Percentiles rank a stretch among this genome's conserved stretches.
Conservation (phyloP, 2,329 filamentous ascomycete species). For the Colletotrichum sp. region DNA sequence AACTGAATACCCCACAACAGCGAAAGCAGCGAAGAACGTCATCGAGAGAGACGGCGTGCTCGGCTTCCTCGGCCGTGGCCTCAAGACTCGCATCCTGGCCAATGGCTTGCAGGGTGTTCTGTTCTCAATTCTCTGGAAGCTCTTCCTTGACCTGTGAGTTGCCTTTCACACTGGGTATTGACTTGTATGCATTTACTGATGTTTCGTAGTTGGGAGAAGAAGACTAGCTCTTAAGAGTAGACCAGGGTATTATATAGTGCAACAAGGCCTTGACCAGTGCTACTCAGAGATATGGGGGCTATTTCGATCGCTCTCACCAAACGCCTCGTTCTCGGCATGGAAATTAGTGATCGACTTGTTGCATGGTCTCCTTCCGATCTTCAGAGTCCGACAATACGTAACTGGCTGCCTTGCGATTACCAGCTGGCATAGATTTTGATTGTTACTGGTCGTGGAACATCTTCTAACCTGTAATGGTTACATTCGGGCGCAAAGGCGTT, state of each 20-base stretch:
- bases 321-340: not conserved
- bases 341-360: not conserved
- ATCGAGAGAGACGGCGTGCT: conserved; percentile 44
- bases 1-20: conserved; percentile 25
- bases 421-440: not conserved
- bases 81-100: conserved; percentile 52
- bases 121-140: conserved; percentile 54
- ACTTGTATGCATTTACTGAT: not conserved
- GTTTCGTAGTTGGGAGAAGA: conserved; percentile 10
- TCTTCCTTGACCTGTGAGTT: conserved; percentile 53
- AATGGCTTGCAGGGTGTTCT: conserved; percentile 52
- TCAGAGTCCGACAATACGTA: not conserved
- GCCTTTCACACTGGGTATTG: not conserved
- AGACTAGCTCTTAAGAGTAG: not conserved
- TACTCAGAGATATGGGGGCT: not conserved
- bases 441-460: not conserved
- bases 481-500: not conserved
- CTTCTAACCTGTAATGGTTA: not conserved
- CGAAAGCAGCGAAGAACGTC: conserved; percentile 45
- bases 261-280: not conserved
- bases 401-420: not conserved
- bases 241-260: not conserved
- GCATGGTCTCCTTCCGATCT: not conserved
- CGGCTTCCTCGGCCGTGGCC: conserved; percentile 49
- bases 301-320: not conserved